phyloP scores from a whole-genome alignment of 306 rosid species.

The Astragalus glycyphyllos region DNA sequence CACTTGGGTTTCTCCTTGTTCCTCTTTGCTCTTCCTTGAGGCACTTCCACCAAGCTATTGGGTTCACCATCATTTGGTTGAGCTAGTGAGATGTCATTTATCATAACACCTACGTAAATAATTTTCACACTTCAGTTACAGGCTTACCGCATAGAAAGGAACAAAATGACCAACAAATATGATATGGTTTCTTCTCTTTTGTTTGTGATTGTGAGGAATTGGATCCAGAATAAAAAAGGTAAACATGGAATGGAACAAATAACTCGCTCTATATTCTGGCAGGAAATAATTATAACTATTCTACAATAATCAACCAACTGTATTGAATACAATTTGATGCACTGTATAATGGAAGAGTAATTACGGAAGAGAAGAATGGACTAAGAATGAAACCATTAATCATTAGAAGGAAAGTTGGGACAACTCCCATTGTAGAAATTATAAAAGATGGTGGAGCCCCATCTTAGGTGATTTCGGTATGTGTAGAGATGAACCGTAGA shows the following conservation, averaged over 20 bases:
- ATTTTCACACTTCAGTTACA: conserved; percentile 8
- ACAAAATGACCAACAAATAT: conserved; percentile 21
- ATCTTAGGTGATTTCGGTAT: not conserved
- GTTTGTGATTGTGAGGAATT: too few relatives aligned
- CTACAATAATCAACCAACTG: not conserved
- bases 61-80: too few relatives aligned
- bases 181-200: conserved; percentile 18
- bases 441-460: not conserved
- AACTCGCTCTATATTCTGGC: conserved; percentile 1
- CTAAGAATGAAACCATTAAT: not conserved
- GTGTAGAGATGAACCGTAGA: not conserved
- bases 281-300: conserved; percentile 3
- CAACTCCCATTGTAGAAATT: not conserved
- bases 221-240: not conserved
- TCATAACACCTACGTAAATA: conserved; percentile 18
- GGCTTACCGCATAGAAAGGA: not conserved
- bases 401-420: not conserved
- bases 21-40: too few relatives aligned
- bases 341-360: not conserved
- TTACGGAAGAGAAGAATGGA: not conserved
- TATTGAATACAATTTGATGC: not conserved
- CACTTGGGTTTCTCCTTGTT: too few relatives aligned
- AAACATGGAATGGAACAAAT: not conserved
- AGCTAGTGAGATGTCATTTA: too few relatives aligned
- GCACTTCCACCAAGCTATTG: too few relatives aligned